A percentile compares a stretch with the other conserved stretches of the same genome.
These are phyloP conservation scores for Chionographis japonica DNA, from an alignment of 106 monocot species.

Conservation along the genomic window DNA sequence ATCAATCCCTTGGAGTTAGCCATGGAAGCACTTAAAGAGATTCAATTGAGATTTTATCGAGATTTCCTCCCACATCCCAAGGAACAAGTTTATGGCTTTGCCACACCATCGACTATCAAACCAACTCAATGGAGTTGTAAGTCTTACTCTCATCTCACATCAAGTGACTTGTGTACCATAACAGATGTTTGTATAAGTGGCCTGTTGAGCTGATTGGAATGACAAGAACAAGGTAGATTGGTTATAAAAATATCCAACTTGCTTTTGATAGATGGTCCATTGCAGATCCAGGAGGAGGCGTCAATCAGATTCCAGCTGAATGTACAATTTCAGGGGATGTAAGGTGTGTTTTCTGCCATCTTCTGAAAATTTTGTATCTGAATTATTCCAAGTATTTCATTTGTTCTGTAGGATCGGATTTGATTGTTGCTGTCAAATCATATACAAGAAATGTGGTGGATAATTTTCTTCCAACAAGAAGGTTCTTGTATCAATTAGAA, in stretches of 20 bases:
- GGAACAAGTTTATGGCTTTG: slow-evolving; percentile 79
- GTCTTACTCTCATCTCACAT: slow-evolving; percentile 11
- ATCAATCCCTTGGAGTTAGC: slow-evolving; percentile 84
- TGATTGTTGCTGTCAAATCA: too few relatives aligned
- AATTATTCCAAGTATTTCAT: too few relatives aligned
- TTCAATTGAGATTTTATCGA: slow-evolving; percentile 72
- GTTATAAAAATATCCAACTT: not conserved
- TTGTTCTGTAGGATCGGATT: too few relatives aligned
- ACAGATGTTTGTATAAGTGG: too few relatives aligned
- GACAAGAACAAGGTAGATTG: too few relatives aligned
- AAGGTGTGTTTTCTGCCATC: slow-evolving; percentile 38
- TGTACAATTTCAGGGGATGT: slow-evolving; percentile 94
- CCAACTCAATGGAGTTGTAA: slow-evolving; percentile 98
- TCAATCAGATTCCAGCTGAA: slow-evolving; percentile 95
- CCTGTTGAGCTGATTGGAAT: too few relatives aligned
- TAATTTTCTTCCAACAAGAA: too few relatives aligned
- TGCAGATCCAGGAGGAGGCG: slow-evolving; percentile 88
- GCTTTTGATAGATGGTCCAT: not conserved
- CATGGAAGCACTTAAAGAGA: slow-evolving; percentile 93
- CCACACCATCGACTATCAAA: slow-evolving; percentile 95
- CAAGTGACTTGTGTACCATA: not conserved
- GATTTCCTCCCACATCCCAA: slow-evolving; percentile 89
- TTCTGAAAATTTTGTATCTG: not conserved
- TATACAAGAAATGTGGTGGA: too few relatives aligned
- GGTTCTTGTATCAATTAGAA: too few relatives aligned